Percentiles rank a stretch among this genome's conserved stretches.
Conservation (phyloP, 2,329 filamentous ascomycete species). For the Lecanicillium sp. region DNA sequence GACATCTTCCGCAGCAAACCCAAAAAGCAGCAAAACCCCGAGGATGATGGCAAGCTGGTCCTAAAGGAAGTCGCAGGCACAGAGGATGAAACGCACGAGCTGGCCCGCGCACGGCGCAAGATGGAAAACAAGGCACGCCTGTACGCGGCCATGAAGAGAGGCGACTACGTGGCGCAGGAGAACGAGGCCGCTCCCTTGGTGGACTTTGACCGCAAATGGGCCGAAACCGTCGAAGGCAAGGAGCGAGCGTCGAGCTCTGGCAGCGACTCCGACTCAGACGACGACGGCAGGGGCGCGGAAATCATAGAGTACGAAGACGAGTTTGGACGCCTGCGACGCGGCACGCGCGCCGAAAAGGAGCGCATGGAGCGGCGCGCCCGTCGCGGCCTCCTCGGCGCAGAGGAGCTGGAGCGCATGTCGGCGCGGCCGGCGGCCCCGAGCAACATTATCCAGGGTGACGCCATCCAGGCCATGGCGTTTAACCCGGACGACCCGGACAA, state of each 20-base stretch:
- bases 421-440: slow-evolving; percentile 59
- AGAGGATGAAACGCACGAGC: slow-evolving; percentile 58
- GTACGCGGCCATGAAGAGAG: slow-evolving; percentile 84
- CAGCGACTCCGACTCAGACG: slow-evolving; percentile 30
- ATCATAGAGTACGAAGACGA: slow-evolving; percentile 87
- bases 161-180: slow-evolving; percentile 67
- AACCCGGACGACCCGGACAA: slow-evolving; percentile 61
- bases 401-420: slow-evolving; percentile 61
- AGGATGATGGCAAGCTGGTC: slow-evolving; percentile 43
- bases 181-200: slow-evolving; percentile 63
- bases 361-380: slow-evolving; percentile 48
- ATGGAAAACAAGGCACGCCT: slow-evolving; percentile 87
- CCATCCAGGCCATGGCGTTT: slow-evolving; percentile 78
- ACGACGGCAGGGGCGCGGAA: slow-evolving; percentile 42
- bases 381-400: slow-evolving; percentile 44
- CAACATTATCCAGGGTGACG: slow-evolving; percentile 75
- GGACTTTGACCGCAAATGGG: slow-evolving; percentile 97
- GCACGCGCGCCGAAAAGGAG: slow-evolving; percentile 61
- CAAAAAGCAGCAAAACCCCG: slow-evolving; percentile 24
- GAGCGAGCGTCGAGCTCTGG: slow-evolving; percentile 41
- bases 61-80: slow-evolving; percentile 47
- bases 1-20: slow-evolving; percentile 35
- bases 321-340: slow-evolving; percentile 73
- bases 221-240: slow-evolving; percentile 52
- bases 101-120: slow-evolving; percentile 64